Percentiles rank a stretch among this genome's conserved stretches.
These are phyloP conservation scores for Metarhizium brunneum DNA, from an alignment of 2,329 filamentous ascomycete genomes.

Conservation along the genomic window DNA sequence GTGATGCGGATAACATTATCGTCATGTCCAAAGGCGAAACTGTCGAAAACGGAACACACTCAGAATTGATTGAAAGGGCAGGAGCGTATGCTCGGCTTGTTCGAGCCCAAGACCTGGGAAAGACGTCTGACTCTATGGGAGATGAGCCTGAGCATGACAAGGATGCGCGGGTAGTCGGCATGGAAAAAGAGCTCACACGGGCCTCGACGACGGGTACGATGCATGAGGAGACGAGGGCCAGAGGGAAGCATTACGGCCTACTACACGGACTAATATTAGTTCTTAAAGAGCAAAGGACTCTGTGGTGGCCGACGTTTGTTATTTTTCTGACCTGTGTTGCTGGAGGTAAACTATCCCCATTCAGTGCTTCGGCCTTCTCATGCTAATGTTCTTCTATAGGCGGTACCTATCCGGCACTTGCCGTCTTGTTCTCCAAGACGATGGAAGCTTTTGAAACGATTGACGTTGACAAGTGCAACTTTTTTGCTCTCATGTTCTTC, in stretches of 20 bases:
- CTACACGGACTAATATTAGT: constrained; percentile 20
- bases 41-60: constrained; percentile 54
- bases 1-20: constrained; percentile 55
- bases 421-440: constrained; percentile 29
- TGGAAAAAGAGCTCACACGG: constrained; percentile 12
- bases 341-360: constrained; percentile 15
- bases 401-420: constrained; percentile 29
- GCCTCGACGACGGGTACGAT: constrained; percentile 14
- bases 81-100: constrained; percentile 45
- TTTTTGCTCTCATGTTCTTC: constrained; percentile 49
- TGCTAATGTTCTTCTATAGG: constrained; percentile 14
- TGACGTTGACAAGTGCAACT: constrained; percentile 32
- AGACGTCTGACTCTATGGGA: constrained; percentile 5
- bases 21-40: constrained; percentile 52
- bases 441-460: constrained; percentile 20
- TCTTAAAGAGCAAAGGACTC: constrained; percentile 18
- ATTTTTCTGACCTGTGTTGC: constrained; percentile 14
- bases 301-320: constrained; percentile 16
- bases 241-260: constrained; percentile 14
- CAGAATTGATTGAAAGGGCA: constrained; percentile 38
- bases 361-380: neutral
- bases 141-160: constrained; percentile 9
- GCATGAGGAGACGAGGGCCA: constrained; percentile 4
- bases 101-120: constrained; percentile 27
- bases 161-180: constrained; percentile 15